Base-by-base conservation (phyloP, 1,139 yeast species). In the Candida sp. region DNA sequence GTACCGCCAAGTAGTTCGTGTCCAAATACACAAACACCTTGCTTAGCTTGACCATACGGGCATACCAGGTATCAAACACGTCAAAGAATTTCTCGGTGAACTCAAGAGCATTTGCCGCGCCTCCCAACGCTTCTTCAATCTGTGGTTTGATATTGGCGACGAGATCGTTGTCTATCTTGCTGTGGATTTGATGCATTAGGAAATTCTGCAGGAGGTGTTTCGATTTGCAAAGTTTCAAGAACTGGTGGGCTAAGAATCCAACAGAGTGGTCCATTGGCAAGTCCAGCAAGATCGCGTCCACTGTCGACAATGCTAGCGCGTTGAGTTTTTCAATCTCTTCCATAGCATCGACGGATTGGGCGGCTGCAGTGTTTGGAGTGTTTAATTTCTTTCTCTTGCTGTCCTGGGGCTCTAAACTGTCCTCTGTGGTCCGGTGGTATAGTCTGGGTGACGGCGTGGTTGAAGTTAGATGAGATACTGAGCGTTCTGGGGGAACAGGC, bases 11-110 rank as follows among this genome's bases (percentile, higher is more conserved):
- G 52, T 76, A 76, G 7, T 65, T 62, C 30, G 72, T 54, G 56
- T 76, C 80, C 48, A 75, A 58, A 52, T 70, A 75, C 6, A 73
- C 54, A 50, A 74, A 75, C 8, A 75, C 49, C 49, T 68, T 71
- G 44, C 66, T 59, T 34, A 76, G 56, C 7, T 61, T 45, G 22
- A 55, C 50, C 12, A 75, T 56, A 43, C 63, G 65, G 1, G 49
- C 17, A 37, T 63, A 68, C 76, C 77, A 76, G 4, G 46, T 51
- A 5, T 58, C 56, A 46, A 60, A 70, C 5, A 59, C 49, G 0
- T 45, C 46, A 7, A 72, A 49, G 49, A 61, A 70, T 5, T 37
- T 30, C 5, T 26, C n/a, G 8, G 3, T 3, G 23, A 31, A 32
- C 33, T 27, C 48, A 5, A 34, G n/a, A 2, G 31, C 41, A 17